phyloP scores from a whole-genome alignment of 2,329 filamentous ascomycete genomes.

The Sporothrix inflata region DNA sequence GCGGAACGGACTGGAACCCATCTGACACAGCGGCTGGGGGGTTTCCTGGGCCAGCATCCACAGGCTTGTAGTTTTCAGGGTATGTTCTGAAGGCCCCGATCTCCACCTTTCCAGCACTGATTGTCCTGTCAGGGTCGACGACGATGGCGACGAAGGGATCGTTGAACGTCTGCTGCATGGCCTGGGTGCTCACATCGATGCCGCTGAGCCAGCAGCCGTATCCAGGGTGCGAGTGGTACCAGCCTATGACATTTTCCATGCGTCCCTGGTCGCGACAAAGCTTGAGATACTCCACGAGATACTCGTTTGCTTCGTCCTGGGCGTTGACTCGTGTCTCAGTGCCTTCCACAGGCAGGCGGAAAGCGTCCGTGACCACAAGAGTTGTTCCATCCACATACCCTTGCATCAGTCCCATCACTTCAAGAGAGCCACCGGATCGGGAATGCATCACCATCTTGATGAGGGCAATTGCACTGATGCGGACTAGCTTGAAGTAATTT shows the following conservation, averaged over 20 bases:
- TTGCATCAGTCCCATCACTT: slow-evolving; percentile 98
- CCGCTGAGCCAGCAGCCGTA: slow-evolving; percentile 98
- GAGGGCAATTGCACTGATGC: slow-evolving; percentile 89
- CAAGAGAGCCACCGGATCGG: slow-evolving; percentile 86
- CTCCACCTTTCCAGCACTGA: slow-evolving; percentile 92
- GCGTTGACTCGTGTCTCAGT: slow-evolving; percentile 99
- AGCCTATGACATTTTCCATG: slow-evolving; percentile 90
- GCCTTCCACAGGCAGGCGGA: slow-evolving; percentile 91
- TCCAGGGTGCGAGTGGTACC: slow-evolving; percentile 97
- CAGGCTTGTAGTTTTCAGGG: slow-evolving; percentile 70
- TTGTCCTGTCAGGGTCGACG: slow-evolving; percentile 93
- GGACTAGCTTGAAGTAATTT: slow-evolving; percentile 89
- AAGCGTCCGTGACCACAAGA: slow-evolving; percentile 91
- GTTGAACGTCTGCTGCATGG: slow-evolving; percentile 79
- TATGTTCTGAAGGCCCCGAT: slow-evolving; percentile 96
- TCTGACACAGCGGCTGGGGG: slow-evolving; percentile 51
- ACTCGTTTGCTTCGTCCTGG: slow-evolving; percentile 94
- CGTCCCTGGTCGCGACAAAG: slow-evolving; percentile 74
- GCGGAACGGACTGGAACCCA: slow-evolving; percentile 76
- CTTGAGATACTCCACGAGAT: slow-evolving; percentile 85
- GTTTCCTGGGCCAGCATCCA: slow-evolving; percentile 24
- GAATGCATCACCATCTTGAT: slow-evolving; percentile 99
- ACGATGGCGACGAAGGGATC: slow-evolving; percentile 96
- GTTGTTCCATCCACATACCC: slow-evolving; percentile 85
- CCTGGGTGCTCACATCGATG: slow-evolving; percentile 90